Conservation (phyloP, 495 filamentous ascomycete genomes). For the Durotheca rogersii region DNA sequence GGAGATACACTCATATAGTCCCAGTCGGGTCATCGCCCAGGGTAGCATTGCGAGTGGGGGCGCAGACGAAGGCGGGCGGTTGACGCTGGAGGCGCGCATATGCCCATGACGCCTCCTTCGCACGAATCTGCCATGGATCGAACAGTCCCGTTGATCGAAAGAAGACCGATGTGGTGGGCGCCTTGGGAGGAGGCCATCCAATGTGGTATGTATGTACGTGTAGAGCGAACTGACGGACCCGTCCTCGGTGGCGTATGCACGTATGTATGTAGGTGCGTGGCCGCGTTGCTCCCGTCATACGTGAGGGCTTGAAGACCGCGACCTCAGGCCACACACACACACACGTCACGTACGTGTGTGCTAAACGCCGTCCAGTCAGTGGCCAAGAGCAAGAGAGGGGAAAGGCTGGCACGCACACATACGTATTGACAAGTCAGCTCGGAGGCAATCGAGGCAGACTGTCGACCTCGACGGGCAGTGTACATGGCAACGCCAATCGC, state of each 20-base stretch:
- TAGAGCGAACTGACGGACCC: no score
- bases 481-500: no score
- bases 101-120: not conserved
- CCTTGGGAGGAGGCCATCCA: slow-evolving; percentile 9
- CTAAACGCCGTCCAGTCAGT: slow-evolving; percentile 1
- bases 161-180: slow-evolving; percentile 8
- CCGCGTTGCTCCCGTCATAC: slow-evolving; percentile 4
- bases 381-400: not conserved
- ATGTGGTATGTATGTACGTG: no score
- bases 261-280: not conserved
- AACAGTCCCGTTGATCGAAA: slow-evolving; percentile 5
- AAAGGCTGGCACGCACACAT: no score
- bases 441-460: no score
- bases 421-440: no score
- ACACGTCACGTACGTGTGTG: slow-evolving; percentile 8
- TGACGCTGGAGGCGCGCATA: slow-evolving; percentile 7
- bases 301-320: not conserved
- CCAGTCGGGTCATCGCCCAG: slow-evolving; percentile 26
- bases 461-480: no score
- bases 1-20: no score
- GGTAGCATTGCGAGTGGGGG: slow-evolving; percentile 22
- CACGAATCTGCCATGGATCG: not conserved
- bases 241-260: not conserved
- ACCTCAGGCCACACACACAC: not conserved
- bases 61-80: slow-evolving; percentile 1